Evolutionary conservation across 306 rosid species (phyloP), one percentile per base, ranked within the genome.

Genomic region (Bauhinia variegata): DNA sequence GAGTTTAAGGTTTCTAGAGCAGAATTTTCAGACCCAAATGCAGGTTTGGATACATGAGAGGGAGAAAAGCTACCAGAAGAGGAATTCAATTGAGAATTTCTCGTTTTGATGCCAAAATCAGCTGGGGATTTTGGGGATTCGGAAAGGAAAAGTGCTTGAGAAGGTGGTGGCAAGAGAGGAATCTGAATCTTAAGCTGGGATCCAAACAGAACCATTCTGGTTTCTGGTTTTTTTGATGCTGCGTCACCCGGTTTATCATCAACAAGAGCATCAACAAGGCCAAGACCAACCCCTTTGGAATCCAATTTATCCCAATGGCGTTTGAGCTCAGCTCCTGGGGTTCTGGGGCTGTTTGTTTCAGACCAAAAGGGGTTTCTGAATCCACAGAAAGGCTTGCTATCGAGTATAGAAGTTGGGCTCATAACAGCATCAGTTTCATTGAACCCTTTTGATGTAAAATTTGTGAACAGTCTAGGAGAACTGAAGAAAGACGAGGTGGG

Each of bases 321-420:
- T 60, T 71, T 85, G 56, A 80, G 37, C 61, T 86, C 95, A 4
- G 50, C 52, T 32, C 70, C 71, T 16, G 78, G 78, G n/a, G 82
- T 67, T 83, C 74, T 75, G 53, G 84, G 84, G 41, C 70, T 76
- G 54, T 47, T 81, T n/a, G 84, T 32, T 74, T 84, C 89, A 0
- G 83, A 71, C 86, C 85, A 81, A 38, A 91, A 89, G 1, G 89
- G 76, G 60, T 71, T 91, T 77, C 78, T 84, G 31, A 84, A 68
- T 36, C 82, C 81, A 49, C 74, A 70, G 15, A 83, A 87, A 0
- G 90, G 75, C 48, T 85, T 88, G 44, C 51, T 78, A 51, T 91
- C 98, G 4, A 92, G 98, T 31, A 79, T 87, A 33, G 98, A 88
- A 19, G 98, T 84, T 32, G 98, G 95, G 69, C 96, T 89, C 87